These are phyloP conservation scores for Ustilago nuda DNA, from an alignment of 1,284 basidiomycete species.

Conservation along the genomic window DNA sequence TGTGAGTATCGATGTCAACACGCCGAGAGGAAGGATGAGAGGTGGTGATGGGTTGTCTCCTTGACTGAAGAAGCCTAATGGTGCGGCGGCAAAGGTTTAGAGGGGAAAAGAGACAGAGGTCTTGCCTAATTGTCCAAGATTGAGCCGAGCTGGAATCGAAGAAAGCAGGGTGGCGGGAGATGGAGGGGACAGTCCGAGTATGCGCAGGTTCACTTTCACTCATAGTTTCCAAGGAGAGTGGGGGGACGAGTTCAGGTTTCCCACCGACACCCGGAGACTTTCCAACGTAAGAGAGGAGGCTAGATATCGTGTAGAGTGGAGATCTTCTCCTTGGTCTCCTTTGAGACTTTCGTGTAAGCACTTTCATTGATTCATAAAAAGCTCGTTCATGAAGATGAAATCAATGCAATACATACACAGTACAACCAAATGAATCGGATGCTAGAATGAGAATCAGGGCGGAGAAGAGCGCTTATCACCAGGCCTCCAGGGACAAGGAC, in stretches of 20 bases:
- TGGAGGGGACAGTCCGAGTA: background rate
- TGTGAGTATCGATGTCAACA: background rate
- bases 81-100: background rate
- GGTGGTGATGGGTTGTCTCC: background rate
- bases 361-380: background rate
- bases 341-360: background rate
- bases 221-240: background rate
- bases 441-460: too few species aligned
- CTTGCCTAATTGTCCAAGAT: background rate
- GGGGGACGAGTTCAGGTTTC: background rate
- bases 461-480: conserved; percentile 26
- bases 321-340: background rate
- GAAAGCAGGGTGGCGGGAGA: background rate
- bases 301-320: background rate
- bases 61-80: background rate
- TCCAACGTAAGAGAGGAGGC: background rate
- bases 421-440: background rate
- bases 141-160: background rate
- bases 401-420: background rate
- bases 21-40: background rate
- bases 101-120: conserved; percentile 5
- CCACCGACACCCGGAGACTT: background rate
- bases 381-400: background rate
- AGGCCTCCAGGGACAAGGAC: conserved; percentile 44
- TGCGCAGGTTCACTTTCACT: conserved; percentile 1